A percentile compares a stretch with the other conserved stretches of the same genome.
These are phyloP conservation scores for Simplicillium aogashimaense DNA, from an alignment of 2,329 filamentous ascomycete species.

Conservation along the genomic window DNA sequence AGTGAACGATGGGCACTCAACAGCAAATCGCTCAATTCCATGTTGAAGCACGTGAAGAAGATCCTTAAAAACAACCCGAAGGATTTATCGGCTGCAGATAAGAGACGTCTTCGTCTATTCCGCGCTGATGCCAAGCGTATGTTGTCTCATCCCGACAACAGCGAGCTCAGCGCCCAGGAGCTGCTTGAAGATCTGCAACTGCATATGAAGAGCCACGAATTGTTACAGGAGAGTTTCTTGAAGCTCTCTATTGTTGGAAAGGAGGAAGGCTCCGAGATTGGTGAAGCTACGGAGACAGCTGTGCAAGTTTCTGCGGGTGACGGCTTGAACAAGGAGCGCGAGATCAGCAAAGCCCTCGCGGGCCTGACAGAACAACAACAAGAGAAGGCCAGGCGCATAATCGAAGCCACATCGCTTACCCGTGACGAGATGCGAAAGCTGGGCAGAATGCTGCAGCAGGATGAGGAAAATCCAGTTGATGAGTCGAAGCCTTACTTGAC, in stretches of 20 bases:
- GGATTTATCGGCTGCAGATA: constrained; percentile 57
- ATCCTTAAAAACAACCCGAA: constrained; percentile 31
- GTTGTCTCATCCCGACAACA: constrained; percentile 31
- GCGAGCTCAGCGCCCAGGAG: constrained; percentile 16
- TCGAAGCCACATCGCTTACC: constrained; percentile 23
- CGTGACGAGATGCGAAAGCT: constrained; percentile 44
- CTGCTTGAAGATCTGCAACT: constrained; percentile 20
- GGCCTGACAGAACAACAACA: constrained; percentile 20
- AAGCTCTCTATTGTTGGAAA: constrained; percentile 14
- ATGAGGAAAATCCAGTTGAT: constrained; percentile 70
- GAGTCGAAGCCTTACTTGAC: constrained; percentile 74
- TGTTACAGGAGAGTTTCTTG: constrained; percentile 18
- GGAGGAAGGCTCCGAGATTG: constrained; percentile 2
- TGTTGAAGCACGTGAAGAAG: constrained; percentile 21
- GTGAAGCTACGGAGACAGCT: background rate
- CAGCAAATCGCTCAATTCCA: constrained; percentile 15
- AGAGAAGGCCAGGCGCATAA: constrained; percentile 21
- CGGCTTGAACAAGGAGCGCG: constrained; percentile 16
- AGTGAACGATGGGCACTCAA: constrained; percentile 16
- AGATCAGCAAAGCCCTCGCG: constrained; percentile 23
- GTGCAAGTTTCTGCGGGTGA: constrained; percentile 2
- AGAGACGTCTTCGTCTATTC: constrained; percentile 67
- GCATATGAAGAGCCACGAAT: constrained; percentile 21
- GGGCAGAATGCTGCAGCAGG: constrained; percentile 45
- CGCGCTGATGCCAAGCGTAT: constrained; percentile 53